Percentiles rank a stretch among this genome's conserved stretches.
These are phyloP conservation scores for Aulographum hederae DNA, from an alignment of 2,329 filamentous ascomycete species.

Conservation along the genomic window DNA sequence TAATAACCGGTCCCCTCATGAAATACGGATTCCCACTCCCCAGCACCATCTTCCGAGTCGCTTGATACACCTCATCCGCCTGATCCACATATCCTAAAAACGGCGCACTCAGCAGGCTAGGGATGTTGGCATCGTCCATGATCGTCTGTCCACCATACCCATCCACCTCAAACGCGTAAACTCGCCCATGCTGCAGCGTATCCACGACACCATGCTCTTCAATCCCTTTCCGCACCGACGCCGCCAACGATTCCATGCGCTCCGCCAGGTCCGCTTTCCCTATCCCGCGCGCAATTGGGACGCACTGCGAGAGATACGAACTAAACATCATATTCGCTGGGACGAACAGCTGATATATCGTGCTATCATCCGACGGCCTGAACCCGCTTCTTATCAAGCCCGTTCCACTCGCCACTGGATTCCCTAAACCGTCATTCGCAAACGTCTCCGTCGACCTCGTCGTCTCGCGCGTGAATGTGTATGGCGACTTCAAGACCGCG, in stretches of 20 bases:
- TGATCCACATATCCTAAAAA: slow-evolving; percentile 37
- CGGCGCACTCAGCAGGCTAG: slow-evolving; percentile 45
- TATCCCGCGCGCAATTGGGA: slow-evolving; percentile 20
- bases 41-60: slow-evolving; percentile 27
- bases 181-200: slow-evolving; percentile 16
- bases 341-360: slow-evolving; percentile 30
- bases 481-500: slow-evolving; percentile 22
- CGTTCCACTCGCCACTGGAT: slow-evolving; percentile 28
- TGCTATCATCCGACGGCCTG: slow-evolving; percentile 30
- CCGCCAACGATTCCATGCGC: slow-evolving; percentile 38
- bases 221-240: slow-evolving; percentile 24
- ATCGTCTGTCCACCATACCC: slow-evolving; percentile 31
- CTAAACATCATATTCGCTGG: slow-evolving; percentile 54
- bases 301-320: slow-evolving; percentile 36
- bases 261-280: slow-evolving; percentile 31
- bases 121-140: slow-evolving; percentile 59
- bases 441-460: slow-evolving; percentile 28
- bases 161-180: slow-evolving; percentile 31
- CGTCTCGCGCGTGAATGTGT: slow-evolving; percentile 26
- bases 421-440: slow-evolving; percentile 33
- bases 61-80: slow-evolving; percentile 23
- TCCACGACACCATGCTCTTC: slow-evolving; percentile 23
- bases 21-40: slow-evolving; percentile 29
- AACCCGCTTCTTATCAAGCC: slow-evolving; percentile 31
- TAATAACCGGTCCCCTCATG: slow-evolving; percentile 29